Evolutionary conservation across 768 basidiomycete species (phyloP).

Genomic region (Boletus reticuloceps): DNA sequence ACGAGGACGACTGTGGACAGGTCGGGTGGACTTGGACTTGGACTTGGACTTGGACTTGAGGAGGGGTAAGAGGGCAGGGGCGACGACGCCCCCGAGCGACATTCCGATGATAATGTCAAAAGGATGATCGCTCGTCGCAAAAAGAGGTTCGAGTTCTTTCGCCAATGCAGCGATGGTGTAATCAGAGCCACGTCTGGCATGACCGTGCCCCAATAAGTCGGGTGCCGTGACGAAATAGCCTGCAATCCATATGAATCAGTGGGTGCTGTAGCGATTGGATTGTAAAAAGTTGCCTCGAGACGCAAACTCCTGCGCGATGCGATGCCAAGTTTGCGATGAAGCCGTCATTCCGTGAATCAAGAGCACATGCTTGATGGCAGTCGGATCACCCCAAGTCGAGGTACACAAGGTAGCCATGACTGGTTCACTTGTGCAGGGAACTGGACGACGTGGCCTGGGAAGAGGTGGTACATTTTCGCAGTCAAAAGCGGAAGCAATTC

Average conservation of each 20-base stretch:
- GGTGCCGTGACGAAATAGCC: conserved; percentile 27
- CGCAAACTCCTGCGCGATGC: conserved; percentile 12
- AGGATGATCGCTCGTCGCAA: neutral
- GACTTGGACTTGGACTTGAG: conserved; percentile 5
- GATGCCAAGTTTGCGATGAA: conserved; percentile 15
- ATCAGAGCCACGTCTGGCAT: conserved; percentile 1
- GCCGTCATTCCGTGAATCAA: conserved; percentile 20
- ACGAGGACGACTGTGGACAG: conserved; percentile 15
- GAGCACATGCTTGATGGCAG: conserved; percentile 13
- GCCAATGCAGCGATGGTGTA: conserved; percentile 14
- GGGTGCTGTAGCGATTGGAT: neutral
- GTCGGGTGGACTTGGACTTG: neutral
- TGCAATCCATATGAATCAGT: conserved; percentile 1
- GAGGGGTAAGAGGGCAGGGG: conserved; percentile 10
- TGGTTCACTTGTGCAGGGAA: too few species aligned
- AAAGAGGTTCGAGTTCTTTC: conserved; percentile 11
- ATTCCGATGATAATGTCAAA: conserved; percentile 18
- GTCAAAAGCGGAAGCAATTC: neutral
- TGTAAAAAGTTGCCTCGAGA: conserved; percentile 10
- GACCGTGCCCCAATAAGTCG: conserved; percentile 21
- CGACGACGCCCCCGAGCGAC: conserved; percentile 21
- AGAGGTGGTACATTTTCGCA: too few species aligned
- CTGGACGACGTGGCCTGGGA: neutral
- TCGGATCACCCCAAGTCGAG: conserved; percentile 19
- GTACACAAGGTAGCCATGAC: conserved; percentile 1